phyloP scores from a whole-genome alignment of 2,329 filamentous ascomycete genomes.

The Penicillium sp. region DNA sequence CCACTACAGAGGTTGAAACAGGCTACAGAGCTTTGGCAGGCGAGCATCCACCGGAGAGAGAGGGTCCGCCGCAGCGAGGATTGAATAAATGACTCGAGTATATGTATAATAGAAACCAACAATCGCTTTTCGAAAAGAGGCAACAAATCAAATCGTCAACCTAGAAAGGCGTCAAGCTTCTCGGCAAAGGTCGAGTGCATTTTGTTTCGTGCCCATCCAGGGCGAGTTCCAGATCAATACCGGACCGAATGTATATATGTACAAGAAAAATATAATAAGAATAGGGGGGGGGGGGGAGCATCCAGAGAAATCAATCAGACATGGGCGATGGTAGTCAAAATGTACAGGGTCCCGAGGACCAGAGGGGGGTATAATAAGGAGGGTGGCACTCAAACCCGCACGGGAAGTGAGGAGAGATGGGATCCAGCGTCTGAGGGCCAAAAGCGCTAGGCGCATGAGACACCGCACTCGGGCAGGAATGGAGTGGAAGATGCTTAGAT shows the following conservation, averaged over 20 bases:
- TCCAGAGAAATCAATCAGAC: constrained; percentile 6
- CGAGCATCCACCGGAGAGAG: no score
- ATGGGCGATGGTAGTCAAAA: constrained; percentile 10
- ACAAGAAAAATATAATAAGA: constrained; percentile 12
- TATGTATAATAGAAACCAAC: no score
- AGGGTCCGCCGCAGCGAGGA: no score
- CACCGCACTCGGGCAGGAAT: neutral
- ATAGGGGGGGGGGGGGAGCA: constrained; percentile 10
- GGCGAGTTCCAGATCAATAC: constrained; percentile 12
- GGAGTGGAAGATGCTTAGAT: constrained; percentile 46
- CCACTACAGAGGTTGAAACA: no score
- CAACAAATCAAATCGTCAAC: neutral
- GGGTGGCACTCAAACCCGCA: constrained; percentile 9
- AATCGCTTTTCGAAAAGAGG: neutral
- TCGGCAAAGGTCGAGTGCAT: neutral
- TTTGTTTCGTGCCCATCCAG: constrained; percentile 19
- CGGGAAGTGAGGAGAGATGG: constrained; percentile 16
- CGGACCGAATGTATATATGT: constrained; percentile 18
- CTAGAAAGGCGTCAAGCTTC: no score
- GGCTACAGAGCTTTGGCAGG: no score
- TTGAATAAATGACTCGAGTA: no score
- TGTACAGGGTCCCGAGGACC: constrained; percentile 14
- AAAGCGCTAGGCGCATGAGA: neutral
- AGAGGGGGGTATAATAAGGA: constrained; percentile 12
- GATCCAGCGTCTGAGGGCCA: neutral